A percentile compares a stretch with the other conserved stretches of the same genome.
These are phyloP conservation scores for Hygrocybe coccinea DNA, from an alignment of 768 basidiomycete genomes.

Conservation along the genomic window DNA sequence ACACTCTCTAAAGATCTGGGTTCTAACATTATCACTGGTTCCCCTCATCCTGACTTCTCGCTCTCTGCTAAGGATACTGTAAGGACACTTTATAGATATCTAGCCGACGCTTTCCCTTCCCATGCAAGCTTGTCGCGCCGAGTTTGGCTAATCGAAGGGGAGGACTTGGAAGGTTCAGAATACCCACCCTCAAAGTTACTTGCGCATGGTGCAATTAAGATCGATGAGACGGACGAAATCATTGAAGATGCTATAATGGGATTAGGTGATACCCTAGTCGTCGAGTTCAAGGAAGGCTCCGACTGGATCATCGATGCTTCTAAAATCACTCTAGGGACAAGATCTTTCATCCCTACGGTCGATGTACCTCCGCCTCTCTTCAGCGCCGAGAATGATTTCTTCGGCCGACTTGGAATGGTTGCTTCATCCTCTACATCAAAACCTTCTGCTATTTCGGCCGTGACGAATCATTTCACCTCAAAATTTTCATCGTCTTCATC, in stretches of 20 bases:
- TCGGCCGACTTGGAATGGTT: conserved; percentile 38
- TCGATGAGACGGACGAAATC: conserved; percentile 44
- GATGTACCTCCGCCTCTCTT: conserved; percentile 48
- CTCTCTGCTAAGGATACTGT: conserved; percentile 53
- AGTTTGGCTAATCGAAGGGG: conserved; percentile 56
- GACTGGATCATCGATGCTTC: conserved; percentile 52
- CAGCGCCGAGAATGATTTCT: conserved; percentile 51
- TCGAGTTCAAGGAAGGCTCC: conserved; percentile 64
- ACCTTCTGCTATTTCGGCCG: conserved; percentile 13
- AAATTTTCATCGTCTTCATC: conserved; percentile 24
- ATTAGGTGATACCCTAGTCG: conserved; percentile 63
- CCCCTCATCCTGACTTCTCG: conserved; percentile 34
- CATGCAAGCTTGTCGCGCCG: conserved; percentile 41
- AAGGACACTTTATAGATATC: conserved; percentile 35
- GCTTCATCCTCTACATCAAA: conserved; percentile 21
- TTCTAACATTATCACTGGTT: conserved; percentile 21
- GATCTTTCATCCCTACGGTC: neutral
- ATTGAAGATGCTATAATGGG: conserved; percentile 57
- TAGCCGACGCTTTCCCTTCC: conserved; percentile 36
- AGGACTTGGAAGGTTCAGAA: conserved; percentile 36
- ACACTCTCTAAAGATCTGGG: conserved; percentile 35
- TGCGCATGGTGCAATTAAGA: conserved; percentile 33
- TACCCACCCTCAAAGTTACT: conserved; percentile 31
- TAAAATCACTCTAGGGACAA: conserved; percentile 9
- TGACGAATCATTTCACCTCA: conserved; percentile 16